Evolutionary conservation across 1,139 yeast genomes (phyloP).

Genomic region (Magnusiomyces fungicola): DNA sequence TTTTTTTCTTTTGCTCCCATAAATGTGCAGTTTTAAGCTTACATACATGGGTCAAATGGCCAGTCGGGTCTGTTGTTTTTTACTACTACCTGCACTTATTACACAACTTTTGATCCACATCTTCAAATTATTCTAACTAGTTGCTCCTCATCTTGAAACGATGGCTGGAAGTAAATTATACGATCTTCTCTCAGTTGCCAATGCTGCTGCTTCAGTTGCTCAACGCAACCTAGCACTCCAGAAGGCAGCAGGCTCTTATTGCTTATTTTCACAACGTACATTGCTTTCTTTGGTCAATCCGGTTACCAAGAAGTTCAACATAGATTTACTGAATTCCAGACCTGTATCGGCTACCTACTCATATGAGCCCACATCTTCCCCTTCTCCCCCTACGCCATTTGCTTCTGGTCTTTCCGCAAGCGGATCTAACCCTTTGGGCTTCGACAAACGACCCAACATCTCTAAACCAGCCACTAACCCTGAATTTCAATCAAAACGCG

Average conservation of each 20-base stretch:
- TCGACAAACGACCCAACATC: constrained; percentile 3
- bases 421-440: neutral
- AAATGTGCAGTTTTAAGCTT: too few species aligned
- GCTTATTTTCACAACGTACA: constrained; percentile 4
- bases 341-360: neutral
- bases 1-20: too few species aligned
- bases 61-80: too few species aligned
- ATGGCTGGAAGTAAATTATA: constrained; percentile 17
- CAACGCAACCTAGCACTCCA: constrained; percentile 5
- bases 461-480: neutral
- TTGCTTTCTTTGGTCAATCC: constrained; percentile 3
- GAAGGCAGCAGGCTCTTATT: neutral
- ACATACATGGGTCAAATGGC: too few species aligned
- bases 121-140: neutral
- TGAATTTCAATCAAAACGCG: constrained; percentile 4
- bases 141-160: too few species aligned
- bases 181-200: constrained; percentile 19
- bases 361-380: neutral
- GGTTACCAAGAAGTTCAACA: neutral
- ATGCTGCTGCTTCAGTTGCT: constrained; percentile 16
- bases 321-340: neutral
- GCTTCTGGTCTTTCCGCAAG: too few species aligned
- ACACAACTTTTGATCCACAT: too few species aligned
- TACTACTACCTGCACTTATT: too few species aligned
- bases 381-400: neutral